Conservation (phyloP, 805 yeast species). For the Kluyveromyces nonfermentans region DNA sequence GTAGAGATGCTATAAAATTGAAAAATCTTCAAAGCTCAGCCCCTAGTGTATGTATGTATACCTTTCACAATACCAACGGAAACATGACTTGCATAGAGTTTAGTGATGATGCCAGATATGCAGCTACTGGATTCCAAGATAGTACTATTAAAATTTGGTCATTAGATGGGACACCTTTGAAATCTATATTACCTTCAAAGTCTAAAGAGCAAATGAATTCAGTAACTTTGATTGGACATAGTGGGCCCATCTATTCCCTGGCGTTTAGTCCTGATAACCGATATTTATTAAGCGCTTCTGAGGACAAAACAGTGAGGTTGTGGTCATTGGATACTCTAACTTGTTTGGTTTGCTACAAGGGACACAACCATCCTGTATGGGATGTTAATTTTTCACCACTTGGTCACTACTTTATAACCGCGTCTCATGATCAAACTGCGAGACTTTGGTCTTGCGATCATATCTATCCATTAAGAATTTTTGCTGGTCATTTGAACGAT, state of each 20-base stretch:
- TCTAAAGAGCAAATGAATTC: slow-evolving; percentile 31
- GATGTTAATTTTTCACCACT: slow-evolving; percentile 90
- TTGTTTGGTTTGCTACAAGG: slow-evolving; percentile 86
- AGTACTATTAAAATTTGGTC: slow-evolving; percentile 88
- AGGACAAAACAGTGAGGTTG: slow-evolving; percentile 82
- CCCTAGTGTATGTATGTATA: slow-evolving; percentile 96
- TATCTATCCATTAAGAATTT: slow-evolving; percentile 87
- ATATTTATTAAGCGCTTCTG: slow-evolving; percentile 73
- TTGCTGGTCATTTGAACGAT: slow-evolving; percentile 95
- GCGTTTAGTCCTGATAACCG: slow-evolving; percentile 86
- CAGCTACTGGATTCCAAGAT: slow-evolving; percentile 94
- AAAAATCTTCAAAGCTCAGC: slow-evolving; percentile 66
- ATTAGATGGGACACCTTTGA: slow-evolving; percentile 79
- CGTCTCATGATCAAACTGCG: slow-evolving; percentile 96
- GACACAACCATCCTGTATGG: slow-evolving; percentile 96
- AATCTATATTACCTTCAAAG: slow-evolving; percentile 37
- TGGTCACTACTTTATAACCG: slow-evolving; percentile 98
- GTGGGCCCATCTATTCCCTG: slow-evolving; percentile 87
- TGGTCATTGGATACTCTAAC: slow-evolving; percentile 93
- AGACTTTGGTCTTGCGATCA: slow-evolving; percentile 97
- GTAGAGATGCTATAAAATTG: slow-evolving; percentile 62
- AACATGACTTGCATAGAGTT: slow-evolving; percentile 81
- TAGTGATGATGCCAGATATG: slow-evolving; percentile 75
- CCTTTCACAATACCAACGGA: slow-evolving; percentile 89
- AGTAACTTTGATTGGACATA: slow-evolving; percentile 65